Evolutionary conservation across 2,329 filamentous ascomycete species (phyloP).

Genomic region (Talaromyces sp.): DNA sequence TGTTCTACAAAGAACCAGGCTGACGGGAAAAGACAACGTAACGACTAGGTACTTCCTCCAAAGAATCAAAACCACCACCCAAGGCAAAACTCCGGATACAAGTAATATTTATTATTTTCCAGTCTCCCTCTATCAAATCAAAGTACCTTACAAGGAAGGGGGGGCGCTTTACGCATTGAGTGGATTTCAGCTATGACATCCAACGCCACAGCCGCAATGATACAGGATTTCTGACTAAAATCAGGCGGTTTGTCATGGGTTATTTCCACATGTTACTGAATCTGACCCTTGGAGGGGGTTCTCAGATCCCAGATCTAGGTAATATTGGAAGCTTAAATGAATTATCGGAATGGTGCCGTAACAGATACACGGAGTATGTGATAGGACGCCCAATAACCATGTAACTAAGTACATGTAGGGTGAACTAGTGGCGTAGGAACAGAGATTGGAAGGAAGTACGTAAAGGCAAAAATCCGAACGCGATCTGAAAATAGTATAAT

Average conservation of each 20-base stretch:
- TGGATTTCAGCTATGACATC: slow-evolving; percentile 14
- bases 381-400: neutral
- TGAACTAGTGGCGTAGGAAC: slow-evolving; percentile 1
- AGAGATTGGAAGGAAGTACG: neutral
- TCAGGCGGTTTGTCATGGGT: neutral
- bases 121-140: neutral
- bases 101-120: neutral
- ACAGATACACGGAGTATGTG: neutral
- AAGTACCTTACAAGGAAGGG: neutral
- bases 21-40: neutral
- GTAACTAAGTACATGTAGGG: neutral
- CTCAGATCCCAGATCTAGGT: neutral
- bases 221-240: neutral
- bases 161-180: neutral
- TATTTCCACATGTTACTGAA: neutral
- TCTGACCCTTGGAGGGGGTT: neutral
- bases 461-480: neutral
- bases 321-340: neutral
- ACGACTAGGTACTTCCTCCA: neutral
- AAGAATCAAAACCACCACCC: neutral
- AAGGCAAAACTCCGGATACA: neutral
- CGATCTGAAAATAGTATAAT: neutral
- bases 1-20: neutral
- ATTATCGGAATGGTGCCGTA: neutral
- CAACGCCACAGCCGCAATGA: slow-evolving; percentile 15